Percentiles rank a stretch among this genome's conserved stretches.
These are phyloP conservation scores for Camelina neglecta DNA, from an alignment of 345 rosid species.

Conservation along the genomic window DNA sequence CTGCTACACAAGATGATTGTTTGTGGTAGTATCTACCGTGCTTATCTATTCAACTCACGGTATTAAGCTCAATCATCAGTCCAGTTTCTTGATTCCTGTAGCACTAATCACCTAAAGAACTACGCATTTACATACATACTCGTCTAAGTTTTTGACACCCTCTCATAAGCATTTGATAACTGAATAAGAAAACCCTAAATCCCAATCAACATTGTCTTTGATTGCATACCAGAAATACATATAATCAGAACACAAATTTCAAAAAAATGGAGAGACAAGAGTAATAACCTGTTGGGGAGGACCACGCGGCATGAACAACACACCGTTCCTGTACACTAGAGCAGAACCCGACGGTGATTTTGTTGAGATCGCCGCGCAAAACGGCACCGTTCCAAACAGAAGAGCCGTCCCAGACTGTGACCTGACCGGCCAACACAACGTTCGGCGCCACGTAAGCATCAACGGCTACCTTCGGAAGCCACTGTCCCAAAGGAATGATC, in stretches of 20 bases:
- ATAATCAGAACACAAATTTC: background rate
- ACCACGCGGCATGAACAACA: constrained; percentile 96
- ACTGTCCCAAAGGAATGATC: constrained; percentile 92
- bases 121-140: background rate
- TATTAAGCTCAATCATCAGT: constrained; percentile 13
- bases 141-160: background rate
- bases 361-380: constrained; percentile 96
- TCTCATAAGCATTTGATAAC: background rate
- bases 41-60: constrained; percentile 12
- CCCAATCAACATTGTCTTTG: background rate
- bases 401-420: constrained; percentile 80
- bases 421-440: constrained; percentile 93
- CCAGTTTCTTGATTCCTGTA: constrained; percentile 8
- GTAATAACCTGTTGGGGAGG: constrained; percentile 86
- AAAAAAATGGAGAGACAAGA: background rate
- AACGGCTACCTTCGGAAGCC: constrained; percentile 95
- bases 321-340: constrained; percentile 94
- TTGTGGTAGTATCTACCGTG: background rate
- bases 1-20: background rate
- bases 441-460: constrained; percentile 96
- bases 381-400: constrained; percentile 94
- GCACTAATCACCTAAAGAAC: constrained; percentile 11
- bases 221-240: constrained; percentile 7
- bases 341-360: constrained; percentile 89
- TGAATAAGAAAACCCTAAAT: constrained; percentile 13